Evolutionary conservation across 805 yeast species (phyloP).

Genomic region (Ogataea paradorogensis): DNA sequence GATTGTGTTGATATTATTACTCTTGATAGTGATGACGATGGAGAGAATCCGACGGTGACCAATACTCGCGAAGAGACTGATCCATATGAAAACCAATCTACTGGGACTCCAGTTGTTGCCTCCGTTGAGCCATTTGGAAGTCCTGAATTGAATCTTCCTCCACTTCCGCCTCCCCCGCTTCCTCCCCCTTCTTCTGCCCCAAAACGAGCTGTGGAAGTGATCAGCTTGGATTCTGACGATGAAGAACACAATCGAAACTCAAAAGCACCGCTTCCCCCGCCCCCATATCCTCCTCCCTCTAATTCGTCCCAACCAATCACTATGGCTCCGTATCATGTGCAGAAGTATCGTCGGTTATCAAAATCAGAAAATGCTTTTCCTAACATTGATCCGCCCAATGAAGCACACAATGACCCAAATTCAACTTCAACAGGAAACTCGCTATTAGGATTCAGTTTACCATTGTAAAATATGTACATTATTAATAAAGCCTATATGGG

Average conservation of each 20-base stretch:
- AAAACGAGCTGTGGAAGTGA: neutral
- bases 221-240: conserved; percentile 9
- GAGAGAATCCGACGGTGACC: neutral
- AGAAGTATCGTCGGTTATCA: neutral
- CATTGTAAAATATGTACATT: conserved; percentile 8
- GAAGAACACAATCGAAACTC: neutral
- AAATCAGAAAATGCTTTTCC: neutral
- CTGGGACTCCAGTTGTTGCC: no score
- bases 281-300: neutral
- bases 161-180: neutral
- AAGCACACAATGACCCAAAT: neutral
- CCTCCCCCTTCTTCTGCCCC: neutral
- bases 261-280: neutral
- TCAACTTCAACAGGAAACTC: conserved; percentile 5
- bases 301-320: neutral
- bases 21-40: neutral
- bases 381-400: no score
- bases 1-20: neutral
- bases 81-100: no score
- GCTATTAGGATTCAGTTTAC: conserved; percentile 15
- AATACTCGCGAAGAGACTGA: no score
- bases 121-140: no score
- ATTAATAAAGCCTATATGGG: conserved; percentile 40
- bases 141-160: neutral
- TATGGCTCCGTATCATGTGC: neutral